Conservation (phyloP, 2,329 filamentous ascomycete genomes). For the Trichoderma gracile region DNA sequence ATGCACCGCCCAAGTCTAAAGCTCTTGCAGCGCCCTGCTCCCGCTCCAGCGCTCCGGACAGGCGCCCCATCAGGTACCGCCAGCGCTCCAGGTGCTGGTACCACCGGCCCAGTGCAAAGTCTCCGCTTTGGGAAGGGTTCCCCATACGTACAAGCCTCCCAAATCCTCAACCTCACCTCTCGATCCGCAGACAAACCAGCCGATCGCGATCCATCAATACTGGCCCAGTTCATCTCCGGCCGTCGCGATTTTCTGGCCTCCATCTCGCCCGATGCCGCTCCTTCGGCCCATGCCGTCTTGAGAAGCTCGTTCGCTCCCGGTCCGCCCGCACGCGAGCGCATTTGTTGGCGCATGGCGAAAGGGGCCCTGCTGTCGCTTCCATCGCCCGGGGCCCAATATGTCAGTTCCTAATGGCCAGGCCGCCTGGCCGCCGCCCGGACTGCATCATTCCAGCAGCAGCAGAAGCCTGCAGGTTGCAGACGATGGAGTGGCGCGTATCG, state of each 20-base stretch:
- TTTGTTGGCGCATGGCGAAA: slow-evolving; percentile 58
- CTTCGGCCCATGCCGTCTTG: slow-evolving; percentile 54
- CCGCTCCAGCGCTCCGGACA: slow-evolving; percentile 10
- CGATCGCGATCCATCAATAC: slow-evolving; percentile 54
- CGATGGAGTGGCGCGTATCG: slow-evolving; percentile 56
- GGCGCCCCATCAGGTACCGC: slow-evolving; percentile 25
- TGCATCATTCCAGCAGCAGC: slow-evolving; percentile 49
- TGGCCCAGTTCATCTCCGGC: slow-evolving; percentile 46
- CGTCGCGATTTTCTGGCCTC: slow-evolving; percentile 41
- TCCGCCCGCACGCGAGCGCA: slow-evolving; percentile 54
- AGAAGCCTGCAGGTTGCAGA: slow-evolving; percentile 60
- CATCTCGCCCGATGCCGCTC: slow-evolving; percentile 57
- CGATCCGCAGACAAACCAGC: slow-evolving; percentile 53
- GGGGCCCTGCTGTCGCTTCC: slow-evolving; percentile 49
- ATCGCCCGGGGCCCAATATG: slow-evolving; percentile 59
- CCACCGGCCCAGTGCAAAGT: slow-evolving; percentile 37
- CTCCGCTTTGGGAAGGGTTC: slow-evolving; percentile 45
- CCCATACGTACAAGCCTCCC: slow-evolving; percentile 38
- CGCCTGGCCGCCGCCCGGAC: slow-evolving; percentile 62
- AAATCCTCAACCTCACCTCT: slow-evolving; percentile 59
- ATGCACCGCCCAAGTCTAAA: slow-evolving; percentile 6
- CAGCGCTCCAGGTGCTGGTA: slow-evolving; percentile 27
- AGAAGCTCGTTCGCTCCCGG: slow-evolving; percentile 47
- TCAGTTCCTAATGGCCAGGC: slow-evolving; percentile 67
- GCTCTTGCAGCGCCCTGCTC: slow-evolving; percentile 17